Conservation (phyloP, 2,329 filamentous ascomycete genomes). For the Epichloe elymi region DNA sequence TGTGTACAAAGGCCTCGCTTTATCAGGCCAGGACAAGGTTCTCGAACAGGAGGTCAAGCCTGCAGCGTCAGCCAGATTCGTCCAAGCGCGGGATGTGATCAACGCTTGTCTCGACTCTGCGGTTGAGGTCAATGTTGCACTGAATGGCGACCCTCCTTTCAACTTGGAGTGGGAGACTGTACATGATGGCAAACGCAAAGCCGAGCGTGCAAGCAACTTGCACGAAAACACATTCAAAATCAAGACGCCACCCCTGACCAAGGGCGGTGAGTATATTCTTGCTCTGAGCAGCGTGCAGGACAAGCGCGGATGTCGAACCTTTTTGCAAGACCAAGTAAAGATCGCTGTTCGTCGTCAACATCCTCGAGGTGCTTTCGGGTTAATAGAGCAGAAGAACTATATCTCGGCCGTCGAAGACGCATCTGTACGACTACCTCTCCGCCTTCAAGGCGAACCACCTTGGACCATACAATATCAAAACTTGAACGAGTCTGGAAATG, state of each 20-base stretch:
- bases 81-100: slow-evolving; percentile 37
- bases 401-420: slow-evolving; percentile 67
- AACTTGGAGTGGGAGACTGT: slow-evolving; percentile 84
- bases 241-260: slow-evolving; percentile 57
- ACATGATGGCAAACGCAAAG: slow-evolving; percentile 73
- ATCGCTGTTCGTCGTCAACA: slow-evolving; percentile 80
- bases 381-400: slow-evolving; percentile 66
- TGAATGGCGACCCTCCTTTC: slow-evolving; percentile 78
- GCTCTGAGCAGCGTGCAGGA: slow-evolving; percentile 80
- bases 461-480: slow-evolving; percentile 74
- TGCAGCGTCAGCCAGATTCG: slow-evolving; percentile 67
- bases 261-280: slow-evolving; percentile 83
- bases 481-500: slow-evolving; percentile 35
- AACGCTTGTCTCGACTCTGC: slow-evolving; percentile 74
- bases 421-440: slow-evolving; percentile 61
- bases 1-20: slow-evolving; percentile 57
- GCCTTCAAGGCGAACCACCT: slow-evolving; percentile 72
- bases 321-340: slow-evolving; percentile 68
- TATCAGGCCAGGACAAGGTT: slow-evolving; percentile 47
- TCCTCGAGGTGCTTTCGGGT: slow-evolving; percentile 74
- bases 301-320: slow-evolving; percentile 75
- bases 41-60: slow-evolving; percentile 89
- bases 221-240: slow-evolving; percentile 53
- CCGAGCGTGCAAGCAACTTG: slow-evolving; percentile 52
- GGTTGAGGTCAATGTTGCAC: slow-evolving; percentile 57